A percentile compares a stretch with the other conserved stretches of the same genome.
Conservation (phyloP, 345 rosid species). For the Adansonia digitata region DNA sequence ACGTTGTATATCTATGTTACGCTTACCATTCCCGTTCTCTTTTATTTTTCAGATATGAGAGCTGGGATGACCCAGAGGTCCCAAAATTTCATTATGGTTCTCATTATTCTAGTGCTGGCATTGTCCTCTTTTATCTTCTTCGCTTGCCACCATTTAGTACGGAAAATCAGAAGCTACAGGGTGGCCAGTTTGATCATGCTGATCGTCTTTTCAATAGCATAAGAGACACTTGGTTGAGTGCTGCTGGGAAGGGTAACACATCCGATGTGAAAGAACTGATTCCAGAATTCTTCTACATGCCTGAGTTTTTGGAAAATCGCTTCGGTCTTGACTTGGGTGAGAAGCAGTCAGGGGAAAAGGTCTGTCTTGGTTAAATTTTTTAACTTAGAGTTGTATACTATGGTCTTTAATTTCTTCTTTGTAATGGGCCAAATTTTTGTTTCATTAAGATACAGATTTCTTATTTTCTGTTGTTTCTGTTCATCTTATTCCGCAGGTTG, state of each 20-base stretch:
- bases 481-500: slow-evolving; percentile 50
- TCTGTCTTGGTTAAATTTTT: slow-evolving; percentile 28
- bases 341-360: slow-evolving; percentile 99
- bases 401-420: slow-evolving; percentile 2
- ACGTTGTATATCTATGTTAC: neutral
- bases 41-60: slow-evolving; percentile 66
- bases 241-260: slow-evolving; percentile 95
- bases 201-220: slow-evolving; percentile 94
- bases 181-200: slow-evolving; percentile 99
- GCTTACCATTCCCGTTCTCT: slow-evolving; percentile 4
- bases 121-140: slow-evolving; percentile 94
- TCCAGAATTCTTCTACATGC: slow-evolving; percentile 99
- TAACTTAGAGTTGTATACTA: neutral
- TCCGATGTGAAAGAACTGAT: slow-evolving; percentile 98
- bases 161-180: slow-evolving; percentile 99
- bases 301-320: slow-evolving; percentile 83
- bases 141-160: slow-evolving; percentile 96
- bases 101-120: slow-evolving; percentile 99
- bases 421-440: neutral
- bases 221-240: slow-evolving; percentile 96
- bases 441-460: neutral
- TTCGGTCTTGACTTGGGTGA: slow-evolving; percentile 90
- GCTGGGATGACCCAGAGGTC: slow-evolving; percentile 99
- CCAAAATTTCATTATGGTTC: slow-evolving; percentile 99
- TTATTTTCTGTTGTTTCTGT: neutral